Evolutionary conservation across 1,284 basidiomycete genomes (phyloP).

Genomic region (Flammula alnicola): DNA sequence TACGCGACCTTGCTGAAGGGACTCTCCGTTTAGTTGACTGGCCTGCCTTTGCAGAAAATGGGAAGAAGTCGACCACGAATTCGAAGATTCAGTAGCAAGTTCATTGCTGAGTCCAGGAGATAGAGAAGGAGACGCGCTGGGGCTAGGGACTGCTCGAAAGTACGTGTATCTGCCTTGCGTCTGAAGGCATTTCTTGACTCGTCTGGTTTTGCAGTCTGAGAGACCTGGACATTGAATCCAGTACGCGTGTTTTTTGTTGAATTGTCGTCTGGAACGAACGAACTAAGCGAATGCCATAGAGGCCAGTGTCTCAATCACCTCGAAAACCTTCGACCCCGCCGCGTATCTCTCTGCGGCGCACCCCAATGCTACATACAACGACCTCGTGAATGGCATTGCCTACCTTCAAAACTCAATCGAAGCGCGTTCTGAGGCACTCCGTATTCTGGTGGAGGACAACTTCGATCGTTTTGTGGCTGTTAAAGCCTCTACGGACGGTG

Average conservation of each 20-base stretch:
- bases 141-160: constrained; percentile 64
- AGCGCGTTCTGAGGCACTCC: constrained; percentile 87
- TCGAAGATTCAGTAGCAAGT: constrained; percentile 67
- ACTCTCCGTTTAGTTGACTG: constrained; percentile 9
- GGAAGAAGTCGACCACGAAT: constrained; percentile 81
- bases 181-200: constrained; percentile 2
- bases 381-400: constrained; percentile 76
- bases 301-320: constrained; percentile 79
- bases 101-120: constrained; percentile 51
- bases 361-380: constrained; percentile 94
- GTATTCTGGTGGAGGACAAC: constrained; percentile 96
- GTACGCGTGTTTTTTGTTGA: constrained; percentile 45
- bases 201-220: constrained; percentile 48
- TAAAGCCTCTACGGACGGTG: constrained; percentile 94
- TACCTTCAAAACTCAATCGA: constrained; percentile 80
- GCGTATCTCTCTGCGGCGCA: constrained; percentile 90
- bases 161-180: constrained; percentile 31
- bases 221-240: constrained; percentile 74
- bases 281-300: constrained; percentile 47
- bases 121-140: constrained; percentile 59
- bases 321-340: constrained; percentile 96
- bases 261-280: not conserved
- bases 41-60: constrained; percentile 62
- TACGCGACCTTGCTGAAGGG: constrained; percentile 37
- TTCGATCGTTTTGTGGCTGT: constrained; percentile 98